A percentile compares a stretch with the other conserved stretches of the same genome.
phyloP scores from a whole-genome alignment of 2,329 filamentous ascomycete genomes.

The Fusarium begoniae region DNA sequence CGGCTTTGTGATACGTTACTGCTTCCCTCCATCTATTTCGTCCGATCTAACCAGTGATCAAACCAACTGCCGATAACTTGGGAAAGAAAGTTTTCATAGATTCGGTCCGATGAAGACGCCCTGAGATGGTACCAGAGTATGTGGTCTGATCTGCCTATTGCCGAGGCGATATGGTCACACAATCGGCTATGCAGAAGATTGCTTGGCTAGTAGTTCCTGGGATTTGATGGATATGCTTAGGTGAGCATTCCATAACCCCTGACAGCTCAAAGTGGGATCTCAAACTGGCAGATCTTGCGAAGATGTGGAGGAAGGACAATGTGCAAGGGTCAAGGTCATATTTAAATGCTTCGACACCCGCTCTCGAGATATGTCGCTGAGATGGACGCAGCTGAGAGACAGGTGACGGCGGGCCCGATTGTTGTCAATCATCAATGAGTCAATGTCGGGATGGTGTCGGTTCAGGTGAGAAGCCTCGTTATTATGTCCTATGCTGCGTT shows the following conservation, averaged over 20 bases:
- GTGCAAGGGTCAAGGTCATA: constrained; percentile 31
- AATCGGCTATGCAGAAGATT: constrained; percentile 15
- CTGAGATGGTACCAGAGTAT: neutral
- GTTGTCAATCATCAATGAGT: neutral
- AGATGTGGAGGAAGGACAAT: constrained; percentile 10
- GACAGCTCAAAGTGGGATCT: neutral
- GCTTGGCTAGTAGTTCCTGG: neutral
- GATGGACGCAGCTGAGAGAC: neutral
- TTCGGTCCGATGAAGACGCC: neutral
- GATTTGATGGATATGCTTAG: neutral
- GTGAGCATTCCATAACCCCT: neutral
- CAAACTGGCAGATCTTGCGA: constrained; percentile 22
- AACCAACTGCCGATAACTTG: neutral
- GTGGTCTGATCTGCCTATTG: neutral
- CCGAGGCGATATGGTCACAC: neutral
- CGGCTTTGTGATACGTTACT: constrained; percentile 1
- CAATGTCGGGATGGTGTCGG: neutral
- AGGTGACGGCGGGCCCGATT: neutral
- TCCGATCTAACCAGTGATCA: neutral
- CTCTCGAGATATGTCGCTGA: neutral
- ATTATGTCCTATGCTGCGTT: constrained; percentile 4
- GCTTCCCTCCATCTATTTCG: neutral
- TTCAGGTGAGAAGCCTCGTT: constrained; percentile 10
- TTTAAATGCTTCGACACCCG: constrained; percentile 28
- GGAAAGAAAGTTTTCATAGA: neutral